phyloP scores from a whole-genome alignment of 2,329 filamentous ascomycete genomes.

The Colletotrichum scovillei region DNA sequence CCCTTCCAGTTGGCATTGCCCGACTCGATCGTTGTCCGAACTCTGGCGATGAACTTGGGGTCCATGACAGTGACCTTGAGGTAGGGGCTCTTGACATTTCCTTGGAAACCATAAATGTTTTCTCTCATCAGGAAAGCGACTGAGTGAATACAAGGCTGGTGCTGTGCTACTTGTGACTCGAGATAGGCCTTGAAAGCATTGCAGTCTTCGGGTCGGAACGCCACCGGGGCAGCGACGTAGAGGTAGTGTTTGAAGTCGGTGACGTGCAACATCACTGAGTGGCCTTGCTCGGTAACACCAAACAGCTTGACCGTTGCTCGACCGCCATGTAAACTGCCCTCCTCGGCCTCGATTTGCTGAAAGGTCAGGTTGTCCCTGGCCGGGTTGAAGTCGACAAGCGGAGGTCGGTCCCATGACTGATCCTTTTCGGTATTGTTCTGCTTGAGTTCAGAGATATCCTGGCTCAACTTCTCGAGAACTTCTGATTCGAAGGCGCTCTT shows the following conservation, averaged over 20 bases:
- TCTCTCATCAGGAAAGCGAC: slow-evolving; percentile 87
- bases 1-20: slow-evolving; percentile 89
- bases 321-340: slow-evolving; percentile 83
- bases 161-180: slow-evolving; percentile 80
- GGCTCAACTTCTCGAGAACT: slow-evolving; percentile 93
- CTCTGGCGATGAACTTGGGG: slow-evolving; percentile 82
- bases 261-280: slow-evolving; percentile 95
- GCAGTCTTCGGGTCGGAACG: slow-evolving; percentile 84
- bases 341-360: slow-evolving; percentile 95
- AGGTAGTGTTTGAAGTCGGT: slow-evolving; percentile 97
- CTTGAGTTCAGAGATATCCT: slow-evolving; percentile 89
- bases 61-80: slow-evolving; percentile 94
- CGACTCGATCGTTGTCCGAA: slow-evolving; percentile 80
- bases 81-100: slow-evolving; percentile 91
- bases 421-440: slow-evolving; percentile 91
- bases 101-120: slow-evolving; percentile 94
- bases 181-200: slow-evolving; percentile 82
- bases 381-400: slow-evolving; percentile 63
- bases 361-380: slow-evolving; percentile 81
- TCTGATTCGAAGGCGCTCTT: slow-evolving; percentile 96
- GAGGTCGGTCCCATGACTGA: slow-evolving; percentile 84
- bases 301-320: slow-evolving; percentile 88
- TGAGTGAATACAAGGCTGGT: slow-evolving; percentile 80
- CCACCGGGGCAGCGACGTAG: slow-evolving; percentile 88
- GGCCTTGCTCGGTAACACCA: slow-evolving; percentile 84